Base-by-base conservation (phyloP, 1,284 basidiomycete genomes). In the Macrocybe sp. region DNA sequence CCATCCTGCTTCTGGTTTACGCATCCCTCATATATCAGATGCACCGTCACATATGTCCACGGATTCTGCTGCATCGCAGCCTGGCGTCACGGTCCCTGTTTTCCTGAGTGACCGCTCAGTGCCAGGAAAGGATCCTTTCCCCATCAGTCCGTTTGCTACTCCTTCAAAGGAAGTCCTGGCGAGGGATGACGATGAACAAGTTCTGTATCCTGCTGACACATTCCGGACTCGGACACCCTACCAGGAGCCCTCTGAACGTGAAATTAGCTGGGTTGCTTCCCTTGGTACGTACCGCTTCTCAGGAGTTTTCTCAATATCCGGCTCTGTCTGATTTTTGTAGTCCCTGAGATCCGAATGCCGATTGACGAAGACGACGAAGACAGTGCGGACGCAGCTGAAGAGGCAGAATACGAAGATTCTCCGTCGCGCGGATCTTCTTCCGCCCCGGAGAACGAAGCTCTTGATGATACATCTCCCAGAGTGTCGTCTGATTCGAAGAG, bases 191-290 rank as follows among this genome's bases (percentile, higher is more conserved):
- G 82, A 86, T 56, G 77, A 84, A 46, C 72, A 79, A 53, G 75
- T 85, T 37, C 61, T 78, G n/a, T 81, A 78, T 55, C 73, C 74
- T 50, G 76, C 75, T 34, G 78, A 74, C 55, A 70, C 65, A 16
- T 68, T 67, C 36, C 61, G 66, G 52, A 66, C 69, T 31, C 70
- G 73, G 33, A 73, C 72, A 6, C 70, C 69, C 22, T 74, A 70
- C 52, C 63, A 68, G 35, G 70, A 76, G 46, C 70, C 66, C 12
- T 72, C 67, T 50, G 79, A 83, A 14, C 76, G 85, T 54, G 79
- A 86, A 59, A 83, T 85, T 42, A 89, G 85, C 55, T 89, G 86
- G 85, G 69, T 85, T 36, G 83, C 83, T 35, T 77, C 82, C 39
- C 81, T 75, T 60, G 80, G 85, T 86, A 54, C 52, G 75, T 70